Evolutionary conservation across 257 asterid genomes (phyloP), one percentile per base, ranked within the genome.

Genomic region (Nicotiana obtusifolia): DNA sequence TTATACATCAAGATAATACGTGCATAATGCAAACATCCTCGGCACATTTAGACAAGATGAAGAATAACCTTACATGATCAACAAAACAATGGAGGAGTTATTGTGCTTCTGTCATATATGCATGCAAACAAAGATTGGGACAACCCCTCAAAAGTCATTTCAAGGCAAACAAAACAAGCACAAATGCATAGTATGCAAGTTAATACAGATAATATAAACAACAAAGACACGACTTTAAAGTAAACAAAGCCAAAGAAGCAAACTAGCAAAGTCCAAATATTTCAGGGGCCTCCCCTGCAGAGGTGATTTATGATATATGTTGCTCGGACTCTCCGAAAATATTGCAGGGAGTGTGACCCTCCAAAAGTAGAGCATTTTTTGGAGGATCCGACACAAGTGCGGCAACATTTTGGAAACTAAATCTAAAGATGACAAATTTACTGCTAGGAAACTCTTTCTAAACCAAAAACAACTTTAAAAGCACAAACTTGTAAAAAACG

Each of bases 1-100:
- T 75, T 5, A 76, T 35, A 79, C 88, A 92, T 88, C 78, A 71
- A 44, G 91, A 30, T 81, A 80, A 64, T 85, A 87, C 84, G 16
- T 84, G 82, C 77, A 84, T 71, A 28, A 61, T 33, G 28, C 8
- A 64, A 26, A 30, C 95, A 83, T 91, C 95, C 85, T 78, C 1
- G 89, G 92, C 93, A 89, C 87, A 82, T 37, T 73, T 41, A 15
- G 31, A 16, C 53, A 26, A 28, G 44, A 22, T 0, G 17, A 7
- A 49, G 24, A 52, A 33, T 56, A 4, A 8, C 24, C 35, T 14
- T 44, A 11, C 20, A 11, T 3, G 60, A 47, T 22, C 15, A 73
- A 73, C 78, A n/a, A 5, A 37, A 68, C n/a, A 69, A 3, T 41
- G 13, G 9, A 68, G 5, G 33, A n/a, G 44, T 1, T 11, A 41